Evolutionary conservation across 1,284 basidiomycete genomes (phyloP).

Genomic region (Melampsora occidentalis): DNA sequence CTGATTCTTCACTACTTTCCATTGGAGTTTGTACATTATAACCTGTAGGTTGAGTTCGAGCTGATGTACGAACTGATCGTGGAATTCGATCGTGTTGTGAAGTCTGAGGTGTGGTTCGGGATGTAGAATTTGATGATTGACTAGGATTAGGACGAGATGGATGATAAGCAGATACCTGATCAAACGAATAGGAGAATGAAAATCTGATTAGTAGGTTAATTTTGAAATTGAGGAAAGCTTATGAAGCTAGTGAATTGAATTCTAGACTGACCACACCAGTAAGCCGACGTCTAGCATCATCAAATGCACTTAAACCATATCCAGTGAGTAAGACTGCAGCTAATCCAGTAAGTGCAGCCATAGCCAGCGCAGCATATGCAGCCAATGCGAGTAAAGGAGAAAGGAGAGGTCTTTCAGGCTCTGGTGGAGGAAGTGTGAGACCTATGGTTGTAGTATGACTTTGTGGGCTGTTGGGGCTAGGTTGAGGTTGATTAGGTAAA

Average conservation of each 20-base stretch:
- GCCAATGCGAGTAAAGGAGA: constrained; percentile 24
- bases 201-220: not conserved
- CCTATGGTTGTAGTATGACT: not conserved
- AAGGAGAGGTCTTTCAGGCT: not conserved
- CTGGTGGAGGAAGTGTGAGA: not conserved
- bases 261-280: constrained; percentile 4
- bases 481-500: not conserved
- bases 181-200: not conserved
- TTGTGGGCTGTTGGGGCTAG: not conserved
- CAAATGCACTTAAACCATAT: constrained; percentile 37
- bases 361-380: constrained; percentile 15
- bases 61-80: not conserved
- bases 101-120: not conserved
- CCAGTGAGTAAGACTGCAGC: constrained; percentile 20
- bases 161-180: constrained; percentile 4
- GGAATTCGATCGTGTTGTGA: not conserved
- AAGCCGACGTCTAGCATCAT: constrained; percentile 20
- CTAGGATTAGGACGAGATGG: not conserved
- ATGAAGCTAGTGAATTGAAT: not conserved
- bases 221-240: not conserved
- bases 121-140: not conserved
- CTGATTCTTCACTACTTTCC: not conserved
- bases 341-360: constrained; percentile 25
- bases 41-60: constrained; percentile 9
- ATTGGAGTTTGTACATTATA: constrained; percentile 2